Percentiles rank a stretch among this genome's conserved stretches.
These are phyloP conservation scores for Aspergillus sojae DNA, from an alignment of 2,329 filamentous ascomycete genomes.

Conservation along the genomic window DNA sequence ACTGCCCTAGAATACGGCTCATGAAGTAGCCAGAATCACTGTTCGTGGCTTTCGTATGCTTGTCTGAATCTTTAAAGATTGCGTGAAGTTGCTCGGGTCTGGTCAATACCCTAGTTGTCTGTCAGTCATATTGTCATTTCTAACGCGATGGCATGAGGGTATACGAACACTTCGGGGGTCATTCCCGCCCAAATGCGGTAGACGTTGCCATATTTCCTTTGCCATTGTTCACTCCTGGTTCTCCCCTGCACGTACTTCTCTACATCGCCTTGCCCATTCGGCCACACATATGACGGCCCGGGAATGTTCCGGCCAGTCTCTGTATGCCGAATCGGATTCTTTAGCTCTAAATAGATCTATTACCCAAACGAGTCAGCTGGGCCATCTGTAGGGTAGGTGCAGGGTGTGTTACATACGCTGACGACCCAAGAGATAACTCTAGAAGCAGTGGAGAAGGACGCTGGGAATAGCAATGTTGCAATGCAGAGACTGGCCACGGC, in stretches of 20 bases:
- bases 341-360: neutral
- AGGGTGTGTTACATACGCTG: neutral
- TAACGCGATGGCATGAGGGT: neutral
- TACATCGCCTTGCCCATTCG: slow-evolving; percentile 45
- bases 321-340: slow-evolving; percentile 6
- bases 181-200: slow-evolving; percentile 47
- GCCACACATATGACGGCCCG: slow-evolving; percentile 25
- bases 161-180: slow-evolving; percentile 42
- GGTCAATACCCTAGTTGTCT: slow-evolving; percentile 37
- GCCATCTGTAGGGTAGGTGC: neutral
- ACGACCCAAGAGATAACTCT: neutral
- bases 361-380: neutral
- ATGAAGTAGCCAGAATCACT: slow-evolving; percentile 49
- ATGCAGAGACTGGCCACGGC: neutral
- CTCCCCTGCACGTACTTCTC: slow-evolving; percentile 44
- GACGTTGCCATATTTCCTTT: slow-evolving; percentile 33
- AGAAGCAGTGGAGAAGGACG: neutral
- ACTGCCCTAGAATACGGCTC: slow-evolving; percentile 46
- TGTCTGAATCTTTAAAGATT: slow-evolving; percentile 50
- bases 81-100: slow-evolving; percentile 37
- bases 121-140: neutral
- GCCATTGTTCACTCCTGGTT: slow-evolving; percentile 38
- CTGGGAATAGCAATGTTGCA: neutral
- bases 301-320: slow-evolving; percentile 10
- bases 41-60: slow-evolving; percentile 45